Conservation (phyloP, 192 early-diverging fungal genomes). For the Coemansia sp. region DNA sequence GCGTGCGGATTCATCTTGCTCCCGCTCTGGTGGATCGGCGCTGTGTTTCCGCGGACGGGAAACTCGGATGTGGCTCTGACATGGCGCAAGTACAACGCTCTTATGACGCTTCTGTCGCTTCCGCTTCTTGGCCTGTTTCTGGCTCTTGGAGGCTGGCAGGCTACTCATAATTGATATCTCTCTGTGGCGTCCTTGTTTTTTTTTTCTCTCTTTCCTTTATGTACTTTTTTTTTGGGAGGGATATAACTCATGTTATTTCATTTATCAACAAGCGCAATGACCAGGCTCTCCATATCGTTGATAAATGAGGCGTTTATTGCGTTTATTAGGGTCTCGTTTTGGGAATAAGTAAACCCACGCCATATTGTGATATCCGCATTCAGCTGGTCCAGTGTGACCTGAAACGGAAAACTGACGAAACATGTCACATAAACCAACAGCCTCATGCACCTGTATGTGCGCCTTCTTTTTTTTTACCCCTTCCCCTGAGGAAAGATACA, state of each 20-base stretch:
- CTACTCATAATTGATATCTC: slow-evolving; percentile 29
- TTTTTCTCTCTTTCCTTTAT: background rate
- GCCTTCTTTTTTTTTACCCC: background rate
- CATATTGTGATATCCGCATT: background rate
- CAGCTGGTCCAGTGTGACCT: background rate
- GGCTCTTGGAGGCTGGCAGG: slow-evolving; percentile 54
- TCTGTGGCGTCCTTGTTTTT: background rate
- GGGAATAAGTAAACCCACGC: background rate
- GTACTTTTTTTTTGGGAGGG: background rate
- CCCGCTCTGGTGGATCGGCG: slow-evolving; percentile 55
- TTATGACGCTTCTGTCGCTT: slow-evolving; percentile 53
- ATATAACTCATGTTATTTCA: background rate
- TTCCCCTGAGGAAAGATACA: background rate
- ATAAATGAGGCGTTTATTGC: background rate
- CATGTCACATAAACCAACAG: background rate
- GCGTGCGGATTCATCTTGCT: slow-evolving; percentile 43
- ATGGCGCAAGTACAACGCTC: slow-evolving; percentile 55
- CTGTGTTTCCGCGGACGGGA: slow-evolving; percentile 30
- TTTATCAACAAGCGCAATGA: background rate
- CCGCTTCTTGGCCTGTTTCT: slow-evolving; percentile 50
- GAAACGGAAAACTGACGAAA: background rate
- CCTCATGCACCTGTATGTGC: background rate
- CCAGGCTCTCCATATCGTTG: background rate
- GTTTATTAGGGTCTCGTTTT: background rate
- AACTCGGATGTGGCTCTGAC: slow-evolving; percentile 34